These are phyloP conservation scores for Salvia sclarea DNA, from an alignment of 305 asterid genomes.

Conservation along the genomic window DNA sequence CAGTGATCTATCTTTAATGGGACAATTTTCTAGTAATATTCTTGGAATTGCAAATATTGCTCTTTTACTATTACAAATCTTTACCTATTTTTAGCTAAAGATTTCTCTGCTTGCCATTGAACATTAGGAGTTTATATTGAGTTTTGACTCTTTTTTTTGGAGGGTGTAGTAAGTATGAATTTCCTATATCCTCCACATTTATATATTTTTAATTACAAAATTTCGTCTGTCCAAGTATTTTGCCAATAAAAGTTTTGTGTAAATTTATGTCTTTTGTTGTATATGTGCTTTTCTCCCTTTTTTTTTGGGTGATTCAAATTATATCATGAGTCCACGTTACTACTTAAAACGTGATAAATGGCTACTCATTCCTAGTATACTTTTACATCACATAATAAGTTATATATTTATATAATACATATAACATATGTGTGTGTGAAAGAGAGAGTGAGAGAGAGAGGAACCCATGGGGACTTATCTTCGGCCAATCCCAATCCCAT, in stretches of 20 bases:
- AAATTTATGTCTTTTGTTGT: neutral
- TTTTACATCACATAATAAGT: no score
- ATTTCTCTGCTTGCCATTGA: neutral
- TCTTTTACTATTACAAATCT: neutral
- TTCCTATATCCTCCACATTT: neutral
- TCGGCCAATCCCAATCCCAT: conserved; percentile 27
- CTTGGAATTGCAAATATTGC: neutral
- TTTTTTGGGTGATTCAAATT: no score
- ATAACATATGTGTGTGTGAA: neutral
- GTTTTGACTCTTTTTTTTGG: neutral
- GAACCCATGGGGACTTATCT: conserved; percentile 19
- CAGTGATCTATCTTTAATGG: neutral
- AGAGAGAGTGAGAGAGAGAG: neutral
- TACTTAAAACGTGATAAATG: neutral
- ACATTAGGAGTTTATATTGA: neutral
- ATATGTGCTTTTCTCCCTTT: no score
- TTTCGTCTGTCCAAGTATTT: neutral
- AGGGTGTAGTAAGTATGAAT: neutral
- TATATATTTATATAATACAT: no score
- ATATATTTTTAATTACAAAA: neutral
- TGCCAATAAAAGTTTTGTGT: neutral
- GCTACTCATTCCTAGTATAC: no score
- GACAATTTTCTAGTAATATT: neutral
- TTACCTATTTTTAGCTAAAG: neutral
- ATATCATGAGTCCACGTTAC: no score